phyloP scores from a whole-genome alignment of 306 rosid species.

The Adenanthera pavonina region DNA sequence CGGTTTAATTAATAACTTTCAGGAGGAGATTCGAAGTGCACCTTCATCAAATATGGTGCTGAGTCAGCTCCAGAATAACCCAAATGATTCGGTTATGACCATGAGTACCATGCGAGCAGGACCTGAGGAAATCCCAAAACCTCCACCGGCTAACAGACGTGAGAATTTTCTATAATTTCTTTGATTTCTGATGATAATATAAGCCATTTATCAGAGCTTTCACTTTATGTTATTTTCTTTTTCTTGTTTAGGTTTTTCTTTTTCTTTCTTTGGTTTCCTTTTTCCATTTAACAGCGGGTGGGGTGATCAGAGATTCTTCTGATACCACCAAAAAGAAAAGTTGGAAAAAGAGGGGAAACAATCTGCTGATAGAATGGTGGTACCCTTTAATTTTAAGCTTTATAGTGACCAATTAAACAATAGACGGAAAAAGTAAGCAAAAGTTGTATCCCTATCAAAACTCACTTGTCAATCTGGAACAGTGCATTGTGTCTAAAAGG shows the following conservation, averaged over 20 bases:
- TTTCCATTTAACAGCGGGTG: conserved; percentile 11
- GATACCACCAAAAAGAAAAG: conserved; percentile 36
- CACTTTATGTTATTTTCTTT: neutral
- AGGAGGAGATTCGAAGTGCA: conserved; percentile 87
- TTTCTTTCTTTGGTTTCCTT: neutral
- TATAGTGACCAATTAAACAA: conserved; percentile 36
- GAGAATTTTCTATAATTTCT: conserved; percentile 36
- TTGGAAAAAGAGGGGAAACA: conserved; percentile 31
- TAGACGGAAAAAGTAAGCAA: conserved; percentile 43
- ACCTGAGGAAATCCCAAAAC: conserved; percentile 74
- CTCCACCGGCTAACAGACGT: conserved; percentile 81
- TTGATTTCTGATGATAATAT: neutral
- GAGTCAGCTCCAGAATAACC: conserved; percentile 61
- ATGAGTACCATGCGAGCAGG: conserved; percentile 60
- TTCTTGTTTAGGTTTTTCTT: neutral
- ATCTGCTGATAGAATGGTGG: conserved; percentile 4
- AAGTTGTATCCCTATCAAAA: conserved; percentile 44
- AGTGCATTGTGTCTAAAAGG: conserved; percentile 42
- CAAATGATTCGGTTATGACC: conserved; percentile 53
- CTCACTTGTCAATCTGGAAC: conserved; percentile 45
- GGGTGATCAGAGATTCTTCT: conserved; percentile 45
- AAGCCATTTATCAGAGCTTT: too few species aligned
- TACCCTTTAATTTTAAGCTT: conserved; percentile 38
- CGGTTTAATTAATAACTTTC: conserved; percentile 7
- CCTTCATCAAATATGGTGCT: conserved; percentile 63